phyloP scores from a whole-genome alignment of 441 rosid genomes.

The Melastoma candidum region DNA sequence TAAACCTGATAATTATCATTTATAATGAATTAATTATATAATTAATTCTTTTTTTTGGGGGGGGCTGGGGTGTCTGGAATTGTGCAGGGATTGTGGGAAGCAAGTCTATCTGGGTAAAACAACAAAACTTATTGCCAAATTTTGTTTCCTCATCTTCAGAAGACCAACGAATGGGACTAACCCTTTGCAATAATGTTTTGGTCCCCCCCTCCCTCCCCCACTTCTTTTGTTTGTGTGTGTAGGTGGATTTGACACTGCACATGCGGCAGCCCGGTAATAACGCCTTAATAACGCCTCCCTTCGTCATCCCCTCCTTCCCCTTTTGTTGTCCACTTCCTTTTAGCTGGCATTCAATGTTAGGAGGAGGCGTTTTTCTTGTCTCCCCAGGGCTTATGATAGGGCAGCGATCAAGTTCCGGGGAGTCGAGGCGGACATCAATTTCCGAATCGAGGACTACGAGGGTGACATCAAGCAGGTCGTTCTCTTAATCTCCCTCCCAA shows the following conservation, averaged over 20 bases:
- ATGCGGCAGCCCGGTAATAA: slow-evolving; percentile 78
- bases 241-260: slow-evolving; percentile 96
- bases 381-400: slow-evolving; percentile 79
- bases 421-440: slow-evolving; percentile 84
- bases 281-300: slow-evolving; percentile 9
- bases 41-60: too few species aligned
- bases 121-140: too few species aligned
- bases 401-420: slow-evolving; percentile 95
- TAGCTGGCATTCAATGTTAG: background rate
- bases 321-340: background rate
- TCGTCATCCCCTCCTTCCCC: background rate
- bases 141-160: too few species aligned
- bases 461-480: slow-evolving; percentile 71
- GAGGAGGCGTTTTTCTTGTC: background rate
- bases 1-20: too few species aligned
- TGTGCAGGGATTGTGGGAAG: too few species aligned
- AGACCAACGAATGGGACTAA: too few species aligned
- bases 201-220: background rate
- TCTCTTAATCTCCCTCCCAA: background rate
- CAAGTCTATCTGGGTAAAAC: too few species aligned
- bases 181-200: too few species aligned
- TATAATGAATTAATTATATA: too few species aligned
- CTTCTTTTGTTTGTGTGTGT: slow-evolving; percentile 2
- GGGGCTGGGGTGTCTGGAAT: too few species aligned
- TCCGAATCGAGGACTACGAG: slow-evolving; percentile 48